Base-by-base conservation (phyloP, 2,329 filamentous ascomycete species). In the Corynespora cassiicola region DNA sequence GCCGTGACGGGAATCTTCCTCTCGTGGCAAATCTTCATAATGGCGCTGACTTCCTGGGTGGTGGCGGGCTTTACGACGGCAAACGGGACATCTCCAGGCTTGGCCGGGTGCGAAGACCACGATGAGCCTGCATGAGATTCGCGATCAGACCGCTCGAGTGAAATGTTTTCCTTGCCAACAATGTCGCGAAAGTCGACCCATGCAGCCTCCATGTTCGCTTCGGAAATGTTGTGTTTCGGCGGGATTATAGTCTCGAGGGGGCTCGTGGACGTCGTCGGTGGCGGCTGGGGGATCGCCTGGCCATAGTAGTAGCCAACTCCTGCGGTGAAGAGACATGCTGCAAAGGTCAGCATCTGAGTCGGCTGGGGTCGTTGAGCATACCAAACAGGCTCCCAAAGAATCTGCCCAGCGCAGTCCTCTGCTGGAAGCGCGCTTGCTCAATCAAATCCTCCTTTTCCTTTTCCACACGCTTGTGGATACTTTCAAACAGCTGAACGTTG, bases 21-120 rank as follows among this genome's bases (percentile, higher is more conserved):
- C 58, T 75, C 70, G 66, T 95, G 88, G 72, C 91, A 96, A 39
- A 96, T 73, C 72, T 92, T 91, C 85, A 95, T 92, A 43, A 96
- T 82, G 47, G 78, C 75, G n/a, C 87, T 86, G 7, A 95, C 90
- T 55, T 96, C 86, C 50, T 91, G 86, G 1, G 91, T 96, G 22
- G 78, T 82, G 27, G 71, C 75, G 0, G 90, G 91, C 62, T 85
- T 92, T 25, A 95, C 79, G 34, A 96, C 76, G 64, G 90, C 69
- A 45, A 77, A 77, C 2, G 76, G 74, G 8, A 71, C 52, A 34
- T 78, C 73, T 35, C 62, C 60, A 0, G 71, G 68, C 11, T 61
- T 49, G 2, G 66, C 45, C 3, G 69, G 66, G 51, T 77, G 70
- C n/a, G 81, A 80, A 10, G 80, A 84, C 81, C 81, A 86, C 43